Evolutionary conservation across 352 stramenopile species (phyloP).

Genomic region (Pythium plurisporium): DNA sequence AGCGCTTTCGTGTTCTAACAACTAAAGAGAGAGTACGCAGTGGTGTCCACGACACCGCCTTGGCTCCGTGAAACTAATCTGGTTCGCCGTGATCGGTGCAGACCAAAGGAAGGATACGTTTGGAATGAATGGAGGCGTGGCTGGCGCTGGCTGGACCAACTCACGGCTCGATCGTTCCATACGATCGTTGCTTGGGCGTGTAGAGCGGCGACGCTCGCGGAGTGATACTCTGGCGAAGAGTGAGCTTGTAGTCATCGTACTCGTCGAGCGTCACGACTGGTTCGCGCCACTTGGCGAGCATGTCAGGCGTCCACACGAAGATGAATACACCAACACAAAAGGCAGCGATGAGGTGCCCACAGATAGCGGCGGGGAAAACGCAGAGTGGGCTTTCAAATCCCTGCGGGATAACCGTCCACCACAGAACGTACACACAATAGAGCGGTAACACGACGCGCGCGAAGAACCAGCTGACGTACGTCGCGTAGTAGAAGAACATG

Average conservation of each 20-base stretch:
- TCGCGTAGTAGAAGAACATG: conserved; percentile 63
- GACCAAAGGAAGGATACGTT: conserved; percentile 1
- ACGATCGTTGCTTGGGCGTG: conserved; percentile 25
- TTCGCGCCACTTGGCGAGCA: conserved; percentile 69
- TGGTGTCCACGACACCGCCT: no score
- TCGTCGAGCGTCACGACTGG: conserved; percentile 67
- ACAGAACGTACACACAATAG: conserved; percentile 80
- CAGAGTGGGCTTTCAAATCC: conserved; percentile 42
- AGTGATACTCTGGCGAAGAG: conserved; percentile 70
- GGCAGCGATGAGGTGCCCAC: conserved; percentile 71
- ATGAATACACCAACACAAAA: conserved; percentile 83
- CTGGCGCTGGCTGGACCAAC: not conserved
- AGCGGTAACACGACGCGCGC: conserved; percentile 69
- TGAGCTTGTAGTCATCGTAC: conserved; percentile 75
- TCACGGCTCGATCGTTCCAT: conserved; percentile 25
- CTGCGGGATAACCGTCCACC: conserved; percentile 60
- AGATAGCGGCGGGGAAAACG: conserved; percentile 57
- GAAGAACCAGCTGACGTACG: conserved; percentile 75
- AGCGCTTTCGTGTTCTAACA: not conserved
- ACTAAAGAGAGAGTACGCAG: not conserved
- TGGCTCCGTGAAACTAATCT: no score
- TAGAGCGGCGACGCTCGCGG: conserved; percentile 55
- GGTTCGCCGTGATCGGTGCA: no score
- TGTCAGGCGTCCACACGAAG: conserved; percentile 79
- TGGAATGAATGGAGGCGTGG: not conserved